Evolutionary conservation across 306 rosid genomes (phyloP).

Genomic region (Quercus agrifolia): DNA sequence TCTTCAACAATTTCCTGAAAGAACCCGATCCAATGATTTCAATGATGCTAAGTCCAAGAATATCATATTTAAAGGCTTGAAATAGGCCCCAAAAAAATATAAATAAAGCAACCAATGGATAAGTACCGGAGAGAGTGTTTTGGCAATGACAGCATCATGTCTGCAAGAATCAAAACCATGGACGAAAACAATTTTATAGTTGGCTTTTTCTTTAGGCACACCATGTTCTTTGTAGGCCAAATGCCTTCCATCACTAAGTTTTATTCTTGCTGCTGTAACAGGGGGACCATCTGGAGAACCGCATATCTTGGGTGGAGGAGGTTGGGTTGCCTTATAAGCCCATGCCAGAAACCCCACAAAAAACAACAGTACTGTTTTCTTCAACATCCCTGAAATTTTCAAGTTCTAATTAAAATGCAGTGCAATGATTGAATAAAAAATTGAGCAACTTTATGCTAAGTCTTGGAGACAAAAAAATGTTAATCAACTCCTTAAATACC

Average conservation of each 20-base stretch:
- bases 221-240: constrained; percentile 88
- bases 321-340: constrained; percentile 70
- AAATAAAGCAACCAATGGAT: background rate
- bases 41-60: background rate
- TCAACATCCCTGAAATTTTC: constrained; percentile 53
- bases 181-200: constrained; percentile 53
- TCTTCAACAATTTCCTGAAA: constrained; percentile 58
- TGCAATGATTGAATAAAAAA: background rate
- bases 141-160: constrained; percentile 48
- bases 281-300: constrained; percentile 74
- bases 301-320: constrained; percentile 72
- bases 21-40: constrained; percentile 12
- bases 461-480: background rate
- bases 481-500: background rate
- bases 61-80: background rate
- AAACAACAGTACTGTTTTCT: constrained; percentile 46
- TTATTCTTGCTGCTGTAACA: constrained; percentile 68
- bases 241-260: constrained; percentile 86
- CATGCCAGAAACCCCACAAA: constrained; percentile 66
- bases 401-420: constrained; percentile 9
- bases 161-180: constrained; percentile 68
- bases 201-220: constrained; percentile 59
- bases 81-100: background rate
- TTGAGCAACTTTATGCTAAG: background rate
- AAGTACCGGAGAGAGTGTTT: constrained; percentile 58